Evolutionary conservation across 1,139 yeast species (phyloP).

Genomic region (Kluyveromyces sp.): DNA sequence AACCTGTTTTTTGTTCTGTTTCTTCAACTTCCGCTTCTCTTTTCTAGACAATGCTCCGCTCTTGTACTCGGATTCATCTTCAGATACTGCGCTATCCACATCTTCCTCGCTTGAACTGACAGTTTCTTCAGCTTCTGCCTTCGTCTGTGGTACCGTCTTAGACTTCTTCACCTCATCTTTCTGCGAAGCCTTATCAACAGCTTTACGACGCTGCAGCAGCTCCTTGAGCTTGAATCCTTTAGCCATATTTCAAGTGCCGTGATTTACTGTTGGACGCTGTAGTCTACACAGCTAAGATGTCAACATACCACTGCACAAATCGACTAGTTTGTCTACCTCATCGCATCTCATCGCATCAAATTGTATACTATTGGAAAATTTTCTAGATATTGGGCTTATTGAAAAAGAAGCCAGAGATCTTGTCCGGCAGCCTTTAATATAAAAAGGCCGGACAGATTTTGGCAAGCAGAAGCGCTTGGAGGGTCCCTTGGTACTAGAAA

Average conservation of each 20-base stretch:
- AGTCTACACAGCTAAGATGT: too few species aligned
- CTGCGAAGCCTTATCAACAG: slow-evolving; percentile 18
- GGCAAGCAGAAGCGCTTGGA: slow-evolving; percentile 4
- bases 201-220: slow-evolving; percentile 28
- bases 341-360: slow-evolving; percentile 24
- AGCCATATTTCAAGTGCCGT: slow-evolving; percentile 27
- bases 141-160: slow-evolving; percentile 17
- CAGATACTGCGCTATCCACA: too few species aligned
- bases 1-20: slow-evolving; percentile 34
- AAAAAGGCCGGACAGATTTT: not conserved
- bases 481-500: too few species aligned
- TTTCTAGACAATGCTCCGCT: slow-evolving; percentile 50
- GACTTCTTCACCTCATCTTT: slow-evolving; percentile 17
- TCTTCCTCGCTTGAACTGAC: slow-evolving; percentile 10
- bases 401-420: not conserved
- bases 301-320: too few species aligned
- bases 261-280: not conserved
- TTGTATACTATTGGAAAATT: slow-evolving; percentile 16
- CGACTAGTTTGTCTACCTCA: slow-evolving; percentile 7
- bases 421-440: too few species aligned
- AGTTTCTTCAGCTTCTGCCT: slow-evolving; percentile 38
- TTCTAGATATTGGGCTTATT: slow-evolving; percentile 6
- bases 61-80: slow-evolving; percentile 37
- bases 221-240: slow-evolving; percentile 34
- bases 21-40: slow-evolving; percentile 57